A percentile compares a stretch with the other conserved stretches of the same genome.
These are phyloP conservation scores for Rhinocladiella similis DNA, from an alignment of 2,329 filamentous ascomycete species.

Conservation along the genomic window DNA sequence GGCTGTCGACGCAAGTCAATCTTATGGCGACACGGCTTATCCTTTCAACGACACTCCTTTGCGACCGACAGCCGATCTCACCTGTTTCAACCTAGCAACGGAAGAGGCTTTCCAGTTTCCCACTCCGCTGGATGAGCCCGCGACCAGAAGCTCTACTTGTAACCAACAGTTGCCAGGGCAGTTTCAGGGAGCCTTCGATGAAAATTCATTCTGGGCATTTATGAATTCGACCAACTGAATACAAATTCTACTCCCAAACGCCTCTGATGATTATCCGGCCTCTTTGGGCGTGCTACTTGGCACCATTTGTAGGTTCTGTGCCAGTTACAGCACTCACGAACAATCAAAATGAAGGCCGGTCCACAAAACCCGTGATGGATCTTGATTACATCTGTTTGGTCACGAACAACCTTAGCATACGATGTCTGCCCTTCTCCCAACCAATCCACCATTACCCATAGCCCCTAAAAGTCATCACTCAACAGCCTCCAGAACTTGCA, in stretches of 20 bases:
- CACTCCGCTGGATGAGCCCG: not conserved
- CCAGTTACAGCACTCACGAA: too few relatives aligned
- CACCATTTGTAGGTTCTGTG: too few relatives aligned
- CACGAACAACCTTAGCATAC: too few relatives aligned
- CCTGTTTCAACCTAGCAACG: slow-evolving; percentile 5
- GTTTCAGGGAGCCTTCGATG: not conserved
- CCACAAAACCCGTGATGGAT: too few relatives aligned
- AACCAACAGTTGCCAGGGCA: not conserved
- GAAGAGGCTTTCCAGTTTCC: not conserved
- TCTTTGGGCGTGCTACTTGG: too few relatives aligned
- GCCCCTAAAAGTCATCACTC: too few relatives aligned
- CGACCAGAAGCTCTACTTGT: not conserved
- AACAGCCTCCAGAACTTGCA: not conserved
- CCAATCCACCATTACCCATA: too few relatives aligned
- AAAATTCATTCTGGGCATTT: not conserved
- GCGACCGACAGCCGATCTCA: slow-evolving; percentile 7
- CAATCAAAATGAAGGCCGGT: too few relatives aligned
- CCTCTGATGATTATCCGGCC: too few relatives aligned
- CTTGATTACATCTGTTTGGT: too few relatives aligned
- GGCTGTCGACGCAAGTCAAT: not conserved
- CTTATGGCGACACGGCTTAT: not conserved
- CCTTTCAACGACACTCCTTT: slow-evolving; percentile 5
- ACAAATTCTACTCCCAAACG: not conserved
- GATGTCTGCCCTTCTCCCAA: too few relatives aligned
- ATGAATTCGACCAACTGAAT: not conserved